Evolutionary conservation across 257 asterid species (phyloP), one percentile per base, ranked within the genome.

Genomic region (Solanum paucissectum): DNA sequence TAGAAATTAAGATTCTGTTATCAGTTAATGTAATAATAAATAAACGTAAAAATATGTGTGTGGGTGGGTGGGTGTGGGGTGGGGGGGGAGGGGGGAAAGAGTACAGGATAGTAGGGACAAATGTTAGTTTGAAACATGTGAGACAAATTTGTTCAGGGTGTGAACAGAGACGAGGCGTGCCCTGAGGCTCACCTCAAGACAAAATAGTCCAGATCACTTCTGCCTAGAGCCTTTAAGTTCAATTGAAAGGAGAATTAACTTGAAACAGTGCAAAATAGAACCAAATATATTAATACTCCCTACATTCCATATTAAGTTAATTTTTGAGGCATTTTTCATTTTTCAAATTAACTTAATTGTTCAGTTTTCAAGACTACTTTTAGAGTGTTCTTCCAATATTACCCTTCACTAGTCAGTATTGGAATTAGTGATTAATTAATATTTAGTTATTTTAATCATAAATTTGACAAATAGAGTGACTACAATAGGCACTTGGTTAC

Each of bases 161-260:
- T 33, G 46, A n/a, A 14, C 2, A 72, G 7, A 72, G 27, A 16
- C n/a, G 40, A 72, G 14, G 79, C 7, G 2, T 8, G 8, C 27
- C 81, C 27, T 34, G 81, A 72, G 81, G 46, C 25, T 33, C 81
- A 73, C 49, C 82, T 73, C 82, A 73, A 36, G 18, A 74, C 16
- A 13, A 74, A 14, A 27, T 36, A 74, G 49, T 74, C 52, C 49
- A 74, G 52, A 37, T 74, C 83, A 74, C 83, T 74, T 74, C 83
- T 74, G 33, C 83, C 82, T 74, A 74, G 52, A 21, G 83, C 49
- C 83, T 74, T 36, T 36, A 74, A 74, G 83, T 74, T 74, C 32
- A 74, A 74, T 37, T 74, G 52, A 74, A 74, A 13, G 44, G 81
- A 18, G 81, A 72, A 72, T 20, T 37, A 74, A 74, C 33, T 74